phyloP scores from a whole-genome alignment of 768 basidiomycete species.

The Amanita subjunquillea region DNA sequence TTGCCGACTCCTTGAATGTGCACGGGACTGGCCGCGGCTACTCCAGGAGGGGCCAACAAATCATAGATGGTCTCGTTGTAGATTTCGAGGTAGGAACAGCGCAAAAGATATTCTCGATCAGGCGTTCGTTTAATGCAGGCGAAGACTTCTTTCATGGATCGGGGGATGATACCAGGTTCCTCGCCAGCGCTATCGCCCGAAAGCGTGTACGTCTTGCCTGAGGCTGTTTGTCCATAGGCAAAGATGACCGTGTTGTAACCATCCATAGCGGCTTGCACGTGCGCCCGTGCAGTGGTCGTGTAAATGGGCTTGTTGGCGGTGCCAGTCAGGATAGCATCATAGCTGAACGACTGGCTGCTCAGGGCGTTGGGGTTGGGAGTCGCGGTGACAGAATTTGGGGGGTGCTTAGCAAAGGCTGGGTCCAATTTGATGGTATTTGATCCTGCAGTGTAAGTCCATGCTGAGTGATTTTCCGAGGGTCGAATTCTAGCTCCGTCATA shows the following conservation, averaged over 20 bases:
- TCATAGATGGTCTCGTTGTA: slow-evolving; percentile 92
- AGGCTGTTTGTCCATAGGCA: slow-evolving; percentile 85
- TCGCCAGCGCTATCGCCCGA: slow-evolving; percentile 50
- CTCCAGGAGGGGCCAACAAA: slow-evolving; percentile 63
- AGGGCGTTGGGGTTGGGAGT: slow-evolving; percentile 10
- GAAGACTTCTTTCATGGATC: slow-evolving; percentile 89
- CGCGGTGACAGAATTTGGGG: slow-evolving; percentile 16
- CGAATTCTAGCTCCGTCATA: slow-evolving; percentile 39
- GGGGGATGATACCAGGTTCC: slow-evolving; percentile 91
- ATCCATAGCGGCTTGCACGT: slow-evolving; percentile 89
- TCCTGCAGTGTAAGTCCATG: slow-evolving; percentile 38
- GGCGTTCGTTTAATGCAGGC: slow-evolving; percentile 69
- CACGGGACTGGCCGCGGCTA: slow-evolving; percentile 46
- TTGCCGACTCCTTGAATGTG: slow-evolving; percentile 62
- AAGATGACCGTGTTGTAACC: slow-evolving; percentile 96
- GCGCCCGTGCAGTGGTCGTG: slow-evolving; percentile 62
- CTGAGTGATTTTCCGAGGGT: slow-evolving; percentile 39
- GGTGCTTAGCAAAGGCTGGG: slow-evolving; percentile 39
- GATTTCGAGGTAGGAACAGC: slow-evolving; percentile 94
- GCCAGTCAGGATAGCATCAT: slow-evolving; percentile 70
- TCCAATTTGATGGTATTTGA: slow-evolving; percentile 53
- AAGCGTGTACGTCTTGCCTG: slow-evolving; percentile 49
- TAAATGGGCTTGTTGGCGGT: slow-evolving; percentile 76
- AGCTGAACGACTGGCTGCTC: slow-evolving; percentile 32
- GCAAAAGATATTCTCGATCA: slow-evolving; percentile 82